These are phyloP conservation scores for Lepidium africanum DNA, from an alignment of 345 rosid species.

Conservation along the genomic window DNA sequence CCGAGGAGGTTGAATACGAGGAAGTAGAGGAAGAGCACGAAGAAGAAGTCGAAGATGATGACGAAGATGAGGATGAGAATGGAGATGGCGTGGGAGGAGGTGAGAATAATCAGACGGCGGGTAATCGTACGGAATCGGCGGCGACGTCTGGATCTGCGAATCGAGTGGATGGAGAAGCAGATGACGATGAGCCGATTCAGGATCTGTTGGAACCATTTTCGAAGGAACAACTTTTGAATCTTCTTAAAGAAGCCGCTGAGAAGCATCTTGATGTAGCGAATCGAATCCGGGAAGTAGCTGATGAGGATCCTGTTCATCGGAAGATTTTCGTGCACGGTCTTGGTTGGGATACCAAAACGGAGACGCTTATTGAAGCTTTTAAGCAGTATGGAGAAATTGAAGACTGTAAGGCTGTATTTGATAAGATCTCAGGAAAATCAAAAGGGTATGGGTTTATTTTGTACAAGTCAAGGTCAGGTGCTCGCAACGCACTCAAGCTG, in stretches of 20 bases:
- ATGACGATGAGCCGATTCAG: slow-evolving; percentile 56
- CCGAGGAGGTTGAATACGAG: slow-evolving; percentile 25
- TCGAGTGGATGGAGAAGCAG: slow-evolving; percentile 19
- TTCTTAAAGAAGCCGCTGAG: slow-evolving; percentile 50
- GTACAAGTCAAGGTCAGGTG: slow-evolving; percentile 55
- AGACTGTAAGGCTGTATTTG: slow-evolving; percentile 71
- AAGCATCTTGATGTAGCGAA: slow-evolving; percentile 36
- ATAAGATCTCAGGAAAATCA: slow-evolving; percentile 64
- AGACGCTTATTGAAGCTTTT: slow-evolving; percentile 46
- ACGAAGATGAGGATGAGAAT: neutral
- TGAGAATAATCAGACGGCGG: slow-evolving; percentile 2
- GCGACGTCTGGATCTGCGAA: slow-evolving; percentile 23
- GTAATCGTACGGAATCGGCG: neutral
- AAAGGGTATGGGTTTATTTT: slow-evolving; percentile 80
- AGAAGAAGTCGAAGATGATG: slow-evolving; percentile 32
- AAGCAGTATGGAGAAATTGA: slow-evolving; percentile 63
- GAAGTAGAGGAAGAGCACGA: slow-evolving; percentile 35
- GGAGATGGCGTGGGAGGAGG: neutral
- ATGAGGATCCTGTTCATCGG: slow-evolving; percentile 62
- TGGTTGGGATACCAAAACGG: slow-evolving; percentile 79
- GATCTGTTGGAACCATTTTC: slow-evolving; percentile 61
- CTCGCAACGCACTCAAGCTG: slow-evolving; percentile 55
- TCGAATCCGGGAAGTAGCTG: slow-evolving; percentile 42
- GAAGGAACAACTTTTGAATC: slow-evolving; percentile 44
- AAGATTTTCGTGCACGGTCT: slow-evolving; percentile 81